A percentile compares a stretch with the other conserved stretches of the same genome.
These are phyloP conservation scores for Blepharisma stoltei DNA, from an alignment of 73 alveolate species.

Conservation along the genomic window DNA sequence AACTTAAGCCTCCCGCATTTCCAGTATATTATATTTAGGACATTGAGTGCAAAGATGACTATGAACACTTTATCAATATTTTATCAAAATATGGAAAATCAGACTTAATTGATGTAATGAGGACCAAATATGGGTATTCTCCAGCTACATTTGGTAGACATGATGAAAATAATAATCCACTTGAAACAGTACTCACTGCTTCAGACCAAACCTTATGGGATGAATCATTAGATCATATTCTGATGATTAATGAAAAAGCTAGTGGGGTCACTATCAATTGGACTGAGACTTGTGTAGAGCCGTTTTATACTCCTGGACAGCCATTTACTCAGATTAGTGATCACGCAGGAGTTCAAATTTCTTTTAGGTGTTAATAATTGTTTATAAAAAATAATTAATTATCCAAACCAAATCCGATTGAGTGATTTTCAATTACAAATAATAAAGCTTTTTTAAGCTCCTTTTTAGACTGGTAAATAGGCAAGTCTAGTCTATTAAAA, in stretches of 20 bases:
- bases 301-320: constrained; percentile 23
- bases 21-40: constrained; percentile 7
- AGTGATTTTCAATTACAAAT: constrained; percentile 40
- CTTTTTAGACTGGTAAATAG: constrained; percentile 54
- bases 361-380: no score
- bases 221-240: constrained; percentile 3
- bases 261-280: neutral
- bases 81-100: neutral
- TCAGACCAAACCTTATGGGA: constrained; percentile 13
- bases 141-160: constrained; percentile 24
- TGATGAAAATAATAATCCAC: neutral
- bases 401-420: constrained; percentile 53
- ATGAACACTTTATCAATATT: neutral
- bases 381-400: neutral
- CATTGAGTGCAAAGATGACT: constrained; percentile 4
- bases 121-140: constrained; percentile 3
- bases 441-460: constrained; percentile 38
- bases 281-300: neutral
- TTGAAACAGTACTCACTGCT: neutral
- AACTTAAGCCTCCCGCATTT: constrained; percentile 16
- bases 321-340: constrained; percentile 18
- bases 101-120: neutral
- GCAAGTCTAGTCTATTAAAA: constrained; percentile 79
- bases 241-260: neutral
- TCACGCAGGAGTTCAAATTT: constrained; percentile 10